These are phyloP conservation scores for Gynostemma pentaphyllum DNA, from an alignment of 306 rosid species.

Conservation along the genomic window DNA sequence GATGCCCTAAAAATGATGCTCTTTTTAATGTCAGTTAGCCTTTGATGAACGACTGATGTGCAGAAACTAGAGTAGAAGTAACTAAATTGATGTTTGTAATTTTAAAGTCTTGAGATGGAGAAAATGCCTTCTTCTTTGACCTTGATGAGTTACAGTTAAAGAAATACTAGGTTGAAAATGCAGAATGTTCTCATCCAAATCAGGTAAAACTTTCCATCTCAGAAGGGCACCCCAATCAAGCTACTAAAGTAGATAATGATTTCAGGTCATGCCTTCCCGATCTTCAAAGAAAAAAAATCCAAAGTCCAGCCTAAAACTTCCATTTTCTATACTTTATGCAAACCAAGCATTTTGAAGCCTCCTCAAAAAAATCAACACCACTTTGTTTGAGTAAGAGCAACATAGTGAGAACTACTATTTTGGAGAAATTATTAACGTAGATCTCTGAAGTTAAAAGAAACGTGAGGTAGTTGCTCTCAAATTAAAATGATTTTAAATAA, in stretches of 20 bases:
- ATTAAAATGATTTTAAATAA: slow-evolving; percentile 1
- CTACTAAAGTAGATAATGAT: neutral
- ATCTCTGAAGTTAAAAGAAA: neutral
- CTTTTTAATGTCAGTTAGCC: neutral
- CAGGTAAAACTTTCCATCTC: neutral
- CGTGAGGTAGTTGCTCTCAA: neutral
- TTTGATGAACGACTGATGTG: too few relatives aligned
- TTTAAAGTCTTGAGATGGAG: neutral
- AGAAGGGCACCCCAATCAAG: neutral
- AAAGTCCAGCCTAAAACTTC: neutral
- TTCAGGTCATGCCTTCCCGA: neutral
- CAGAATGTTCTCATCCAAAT: neutral
- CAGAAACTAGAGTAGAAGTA: too few relatives aligned
- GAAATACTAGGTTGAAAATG: neutral
- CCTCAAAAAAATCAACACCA: neutral
- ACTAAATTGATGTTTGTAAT: neutral
- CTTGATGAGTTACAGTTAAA: neutral
- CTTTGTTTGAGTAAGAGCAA: slow-evolving; percentile 1
- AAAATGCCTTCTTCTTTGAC: neutral
- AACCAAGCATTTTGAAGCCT: neutral
- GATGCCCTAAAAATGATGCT: neutral
- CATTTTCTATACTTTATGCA: neutral
- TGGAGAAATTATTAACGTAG: too few relatives aligned
- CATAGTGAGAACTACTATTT: neutral
- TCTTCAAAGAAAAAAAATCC: neutral